Percentiles rank a stretch among this genome's conserved stretches.
These are phyloP conservation scores for Blastobotrys aristatus DNA, from an alignment of 1,139 yeast species.

Conservation along the genomic window DNA sequence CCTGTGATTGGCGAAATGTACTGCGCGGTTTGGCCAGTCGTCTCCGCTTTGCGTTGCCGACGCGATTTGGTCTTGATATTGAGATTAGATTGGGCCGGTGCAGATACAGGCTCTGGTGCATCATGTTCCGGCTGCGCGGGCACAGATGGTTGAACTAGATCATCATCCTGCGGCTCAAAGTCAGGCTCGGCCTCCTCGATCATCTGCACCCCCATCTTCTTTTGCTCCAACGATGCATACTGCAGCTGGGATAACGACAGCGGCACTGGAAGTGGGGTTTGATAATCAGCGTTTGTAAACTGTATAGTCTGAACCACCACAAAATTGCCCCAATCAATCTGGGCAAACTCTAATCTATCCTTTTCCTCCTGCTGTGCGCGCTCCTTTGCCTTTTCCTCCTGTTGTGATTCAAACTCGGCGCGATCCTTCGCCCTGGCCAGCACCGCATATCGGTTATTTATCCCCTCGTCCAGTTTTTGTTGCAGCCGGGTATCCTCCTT, in stretches of 20 bases:
- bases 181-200: constrained; percentile 41
- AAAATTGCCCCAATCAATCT: constrained; percentile 87
- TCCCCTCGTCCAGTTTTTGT: constrained; percentile 23
- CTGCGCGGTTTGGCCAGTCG: constrained; percentile 14
- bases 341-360: constrained; percentile 55
- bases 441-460: constrained; percentile 35
- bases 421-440: constrained; percentile 49
- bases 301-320: constrained; percentile 62
- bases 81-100: constrained; percentile 31
- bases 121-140: background rate
- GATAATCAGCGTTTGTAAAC: constrained; percentile 62
- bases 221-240: constrained; percentile 54
- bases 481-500: constrained; percentile 20
- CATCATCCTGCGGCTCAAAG: constrained; percentile 24
- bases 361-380: constrained; percentile 34
- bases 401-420: constrained; percentile 51
- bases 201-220: constrained; percentile 31
- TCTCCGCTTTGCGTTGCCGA: constrained; percentile 50
- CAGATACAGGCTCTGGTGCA: background rate
- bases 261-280: constrained; percentile 58
- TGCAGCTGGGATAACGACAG: constrained; percentile 55
- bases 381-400: constrained; percentile 34
- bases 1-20: constrained; percentile 74
- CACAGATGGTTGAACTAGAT: background rate
- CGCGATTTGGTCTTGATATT: constrained; percentile 66